phyloP scores from a whole-genome alignment of 352 stramenopile species.

The Phytophthora pisi region DNA sequence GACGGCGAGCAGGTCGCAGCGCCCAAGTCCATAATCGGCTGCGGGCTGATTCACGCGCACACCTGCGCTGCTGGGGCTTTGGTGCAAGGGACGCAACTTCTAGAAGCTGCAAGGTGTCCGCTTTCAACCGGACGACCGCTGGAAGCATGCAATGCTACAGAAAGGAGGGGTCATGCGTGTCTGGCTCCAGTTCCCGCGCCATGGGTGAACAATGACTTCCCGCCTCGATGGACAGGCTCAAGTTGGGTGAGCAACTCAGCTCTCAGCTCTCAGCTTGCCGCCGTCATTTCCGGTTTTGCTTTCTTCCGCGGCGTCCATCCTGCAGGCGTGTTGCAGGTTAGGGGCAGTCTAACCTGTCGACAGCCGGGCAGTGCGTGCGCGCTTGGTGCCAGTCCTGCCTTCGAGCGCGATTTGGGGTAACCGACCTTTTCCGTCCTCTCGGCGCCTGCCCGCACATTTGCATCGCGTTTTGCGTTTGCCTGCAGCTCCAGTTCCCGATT shows the following conservation, averaged over 20 bases:
- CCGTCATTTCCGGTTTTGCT: constrained; percentile 27
- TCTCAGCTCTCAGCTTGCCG: not conserved
- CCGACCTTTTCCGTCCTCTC: constrained; percentile 11
- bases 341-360: not conserved
- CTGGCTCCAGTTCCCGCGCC: constrained; percentile 11
- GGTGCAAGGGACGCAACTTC: not conserved
- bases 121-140: constrained; percentile 21
- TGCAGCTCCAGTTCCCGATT: constrained; percentile 16
- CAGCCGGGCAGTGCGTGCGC: constrained; percentile 34
- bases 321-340: not conserved
- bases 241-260: not conserved
- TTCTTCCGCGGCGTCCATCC: constrained; percentile 4
- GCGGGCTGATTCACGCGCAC: not conserved
- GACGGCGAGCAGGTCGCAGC: not conserved
- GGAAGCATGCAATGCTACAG: constrained; percentile 16
- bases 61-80: too few species aligned
- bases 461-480: not conserved
- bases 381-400: not conserved
- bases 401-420: constrained; percentile 22
- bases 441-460: constrained; percentile 4
- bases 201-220: constrained; percentile 20
- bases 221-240: not conserved
- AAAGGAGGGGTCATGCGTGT: constrained; percentile 17
- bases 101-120: not conserved
- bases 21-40: not conserved